Evolutionary conservation across 2,329 filamentous ascomycete species (phyloP).

Genomic region (Aspergillus sp.): DNA sequence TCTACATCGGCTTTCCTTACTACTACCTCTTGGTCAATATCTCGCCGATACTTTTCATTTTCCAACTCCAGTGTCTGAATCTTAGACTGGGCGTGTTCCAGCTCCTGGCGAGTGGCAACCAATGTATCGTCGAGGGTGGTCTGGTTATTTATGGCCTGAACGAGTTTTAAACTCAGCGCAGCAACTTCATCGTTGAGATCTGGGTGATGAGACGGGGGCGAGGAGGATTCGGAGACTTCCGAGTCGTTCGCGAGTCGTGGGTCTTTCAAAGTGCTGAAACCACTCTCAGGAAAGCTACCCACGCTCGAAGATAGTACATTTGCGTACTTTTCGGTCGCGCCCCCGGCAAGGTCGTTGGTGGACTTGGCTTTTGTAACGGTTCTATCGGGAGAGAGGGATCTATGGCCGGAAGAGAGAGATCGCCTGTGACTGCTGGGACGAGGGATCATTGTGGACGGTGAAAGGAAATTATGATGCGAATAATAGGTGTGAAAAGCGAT

Average conservation of each 20-base stretch:
- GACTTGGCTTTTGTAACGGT: constrained; percentile 42
- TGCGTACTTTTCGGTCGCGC: constrained; percentile 22
- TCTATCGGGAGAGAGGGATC: constrained; percentile 29
- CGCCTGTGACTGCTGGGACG: constrained; percentile 32
- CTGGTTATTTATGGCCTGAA: constrained; percentile 96
- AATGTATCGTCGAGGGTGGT: constrained; percentile 86
- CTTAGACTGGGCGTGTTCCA: constrained; percentile 66
- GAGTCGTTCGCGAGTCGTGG: constrained; percentile 33
- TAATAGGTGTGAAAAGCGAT: constrained; percentile 36
- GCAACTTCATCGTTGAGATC: constrained; percentile 74
- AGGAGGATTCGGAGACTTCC: constrained; percentile 31
- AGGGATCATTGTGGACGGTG: constrained; percentile 33
- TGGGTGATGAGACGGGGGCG: constrained; percentile 44
- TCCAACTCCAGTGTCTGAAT: constrained; percentile 66
- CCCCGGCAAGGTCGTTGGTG: constrained; percentile 36
- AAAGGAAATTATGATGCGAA: constrained; percentile 28
- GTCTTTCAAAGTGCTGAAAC: constrained; percentile 45
- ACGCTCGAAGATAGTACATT: constrained; percentile 21
- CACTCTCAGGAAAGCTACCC: constrained; percentile 30
- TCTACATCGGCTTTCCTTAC: constrained; percentile 72
- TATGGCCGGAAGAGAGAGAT: constrained; percentile 31
- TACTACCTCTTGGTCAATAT: constrained; percentile 69
- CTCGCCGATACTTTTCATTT: constrained; percentile 63
- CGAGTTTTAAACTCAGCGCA: constrained; percentile 87
- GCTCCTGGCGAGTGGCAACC: constrained; percentile 73